These are phyloP conservation scores for Candida palmyrensis DNA, from an alignment of 805 yeast genomes.

Conservation along the genomic window DNA sequence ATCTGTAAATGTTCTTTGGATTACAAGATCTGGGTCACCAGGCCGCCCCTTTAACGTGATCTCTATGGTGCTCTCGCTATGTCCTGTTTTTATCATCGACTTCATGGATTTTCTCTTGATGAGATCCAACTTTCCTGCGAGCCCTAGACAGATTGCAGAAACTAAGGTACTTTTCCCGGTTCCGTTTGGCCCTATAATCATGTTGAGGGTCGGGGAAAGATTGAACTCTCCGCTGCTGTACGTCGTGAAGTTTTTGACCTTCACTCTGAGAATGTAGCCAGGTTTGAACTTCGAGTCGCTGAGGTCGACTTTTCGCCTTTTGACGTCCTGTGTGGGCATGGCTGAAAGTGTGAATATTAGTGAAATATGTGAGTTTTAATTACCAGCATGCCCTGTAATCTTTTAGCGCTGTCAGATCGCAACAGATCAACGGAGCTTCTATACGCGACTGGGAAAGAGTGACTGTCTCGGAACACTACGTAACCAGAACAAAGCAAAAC, in stretches of 20 bases:
- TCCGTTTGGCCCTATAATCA: constrained; percentile 96
- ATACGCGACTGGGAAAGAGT: too few species aligned
- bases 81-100: constrained; percentile 72
- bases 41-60: constrained; percentile 41
- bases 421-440: too few species aligned
- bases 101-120: constrained; percentile 65
- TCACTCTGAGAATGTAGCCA: constrained; percentile 48
- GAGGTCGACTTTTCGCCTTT: too few species aligned
- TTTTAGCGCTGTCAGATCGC: too few species aligned
- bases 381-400: too few species aligned
- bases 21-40: constrained; percentile 28
- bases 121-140: constrained; percentile 72
- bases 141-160: constrained; percentile 85
- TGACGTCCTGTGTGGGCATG: too few species aligned
- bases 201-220: constrained; percentile 77
- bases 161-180: constrained; percentile 92
- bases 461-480: too few species aligned
- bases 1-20: constrained; percentile 43
- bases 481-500: too few species aligned
- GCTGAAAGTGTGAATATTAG: too few species aligned
- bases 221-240: constrained; percentile 64
- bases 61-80: constrained; percentile 40
- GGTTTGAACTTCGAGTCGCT: too few species aligned
- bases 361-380: too few species aligned
- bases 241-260: constrained; percentile 61